Evolutionary conservation across 2,329 filamentous ascomycete genomes (phyloP), one percentile per base, ranked within the genome.

Genomic region (Emericellopsis cladophorae): DNA sequence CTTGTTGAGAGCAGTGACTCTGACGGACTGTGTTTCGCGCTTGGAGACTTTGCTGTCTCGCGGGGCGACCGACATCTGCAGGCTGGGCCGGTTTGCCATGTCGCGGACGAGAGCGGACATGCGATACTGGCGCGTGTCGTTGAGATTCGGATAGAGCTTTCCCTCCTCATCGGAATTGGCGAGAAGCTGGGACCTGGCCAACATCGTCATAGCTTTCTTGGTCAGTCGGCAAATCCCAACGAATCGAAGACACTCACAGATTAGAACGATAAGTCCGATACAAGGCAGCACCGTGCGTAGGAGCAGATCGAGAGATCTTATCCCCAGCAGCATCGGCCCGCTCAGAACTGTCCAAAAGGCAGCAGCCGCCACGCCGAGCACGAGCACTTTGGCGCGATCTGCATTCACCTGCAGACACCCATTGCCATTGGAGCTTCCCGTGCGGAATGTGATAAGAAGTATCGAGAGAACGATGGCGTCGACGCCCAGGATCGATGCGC

Each of bases 271-370:
- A 15, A 76, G 58, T 3, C 73, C 73, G 24, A 60, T 53, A 4
- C 70, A 66, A 26, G 74, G 72, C 21, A 76, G 51, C 7, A 69
- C 62, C 3, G 69, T 75, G 45, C 66, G 62, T 34, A 64, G 52
- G 18, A 65, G 56, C 14, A 75, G 51, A 14, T 60, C 55, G 12
- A 67, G 59, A 5, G 56, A 56, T 15, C 47, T 48, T 35, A 68
- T 57, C 29, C 72, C 74, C 7, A 78, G 52, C 39, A 72, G 58
- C 54, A 76, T 60, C 8, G 66, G 60, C 7, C 68, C 60, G 48
- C 74, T 77, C 44, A 64, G 71, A 48, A 59, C 70, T 40, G 66
- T 70, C 74, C 74, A 78, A 26, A 73, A 51, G n/a, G 58, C 61
- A 42, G 74, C 54, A 12, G 63, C 69, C 36, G 60, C 49, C 18